Conservation (phyloP, 345 rosid genomes). For the Pugionium cornutum region DNA sequence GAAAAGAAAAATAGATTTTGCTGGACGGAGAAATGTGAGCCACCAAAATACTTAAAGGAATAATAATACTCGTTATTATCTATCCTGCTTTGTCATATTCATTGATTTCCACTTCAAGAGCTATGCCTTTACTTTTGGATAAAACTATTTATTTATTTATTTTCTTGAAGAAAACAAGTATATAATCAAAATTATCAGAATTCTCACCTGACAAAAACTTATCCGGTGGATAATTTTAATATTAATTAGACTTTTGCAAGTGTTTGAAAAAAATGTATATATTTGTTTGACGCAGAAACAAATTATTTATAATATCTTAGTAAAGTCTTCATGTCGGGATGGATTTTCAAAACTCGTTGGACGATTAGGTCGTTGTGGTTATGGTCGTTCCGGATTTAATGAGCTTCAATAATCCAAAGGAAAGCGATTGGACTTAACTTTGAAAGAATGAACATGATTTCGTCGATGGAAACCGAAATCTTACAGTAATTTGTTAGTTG, state of each 20-base stretch:
- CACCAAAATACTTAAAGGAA: slow-evolving; percentile 19
- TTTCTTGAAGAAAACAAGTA: not conserved
- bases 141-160: not conserved
- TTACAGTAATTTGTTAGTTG: too few species aligned
- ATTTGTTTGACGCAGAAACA: too few species aligned
- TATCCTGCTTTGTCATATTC: slow-evolving; percentile 4
- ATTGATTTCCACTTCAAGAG: slow-evolving; percentile 14
- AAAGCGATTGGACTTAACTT: too few species aligned
- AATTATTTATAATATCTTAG: too few species aligned
- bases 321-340: too few species aligned
- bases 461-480: too few species aligned
- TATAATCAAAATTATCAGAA: not conserved
- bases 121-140: not conserved
- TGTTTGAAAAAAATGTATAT: too few species aligned
- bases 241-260: not conserved
- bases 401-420: too few species aligned
- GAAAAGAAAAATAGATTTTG: slow-evolving; percentile 8
- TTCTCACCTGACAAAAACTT: not conserved
- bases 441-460: too few species aligned
- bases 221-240: not conserved
- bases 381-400: too few species aligned
- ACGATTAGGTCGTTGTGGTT: too few species aligned
- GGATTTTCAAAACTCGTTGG: too few species aligned
- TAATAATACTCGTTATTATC: slow-evolving; percentile 12
- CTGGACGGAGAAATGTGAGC: slow-evolving; percentile 40